These are phyloP conservation scores for Pontederia crassipes DNA, from an alignment of 176 grass and related monocot species.

Conservation along the genomic window DNA sequence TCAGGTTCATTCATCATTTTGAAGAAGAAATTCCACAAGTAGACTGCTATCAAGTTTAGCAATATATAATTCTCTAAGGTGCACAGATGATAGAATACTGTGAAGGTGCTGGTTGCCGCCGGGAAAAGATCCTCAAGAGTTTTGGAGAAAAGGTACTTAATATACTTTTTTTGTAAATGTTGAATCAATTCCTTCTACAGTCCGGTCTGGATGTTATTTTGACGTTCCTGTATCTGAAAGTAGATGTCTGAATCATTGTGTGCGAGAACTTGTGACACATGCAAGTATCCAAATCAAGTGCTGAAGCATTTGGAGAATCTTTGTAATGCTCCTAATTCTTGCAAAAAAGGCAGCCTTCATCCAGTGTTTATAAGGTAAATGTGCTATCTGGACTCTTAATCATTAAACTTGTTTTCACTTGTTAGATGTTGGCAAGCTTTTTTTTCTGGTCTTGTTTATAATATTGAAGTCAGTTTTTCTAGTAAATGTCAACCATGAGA, in stretches of 20 bases:
- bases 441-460: neutral
- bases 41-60: slow-evolving; percentile 2
- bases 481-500: too few relatives aligned
- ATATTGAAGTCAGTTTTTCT: too few relatives aligned
- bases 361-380: slow-evolving; percentile 49
- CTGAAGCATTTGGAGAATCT: slow-evolving; percentile 47
- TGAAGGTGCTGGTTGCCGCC: slow-evolving; percentile 60
- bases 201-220: neutral
- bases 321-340: slow-evolving; percentile 27
- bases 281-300: slow-evolving; percentile 71
- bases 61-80: slow-evolving; percentile 14
- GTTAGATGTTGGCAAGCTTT: neutral
- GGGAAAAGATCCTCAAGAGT: slow-evolving; percentile 72
- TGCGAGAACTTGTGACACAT: slow-evolving; percentile 71
- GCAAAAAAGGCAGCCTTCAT: slow-evolving; percentile 41
- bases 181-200: neutral
- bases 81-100: slow-evolving; percentile 79
- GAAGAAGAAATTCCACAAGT: slow-evolving; percentile 5
- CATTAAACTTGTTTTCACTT: neutral
- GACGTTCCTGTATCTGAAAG: slow-evolving; percentile 11
- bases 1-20: slow-evolving; percentile 43
- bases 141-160: slow-evolving; percentile 73
- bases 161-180: neutral
- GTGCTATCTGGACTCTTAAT: neutral
- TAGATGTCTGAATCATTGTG: slow-evolving; percentile 71